phyloP scores from a whole-genome alignment of 1,139 yeast species.

The Candida pseudocylindracea region DNA sequence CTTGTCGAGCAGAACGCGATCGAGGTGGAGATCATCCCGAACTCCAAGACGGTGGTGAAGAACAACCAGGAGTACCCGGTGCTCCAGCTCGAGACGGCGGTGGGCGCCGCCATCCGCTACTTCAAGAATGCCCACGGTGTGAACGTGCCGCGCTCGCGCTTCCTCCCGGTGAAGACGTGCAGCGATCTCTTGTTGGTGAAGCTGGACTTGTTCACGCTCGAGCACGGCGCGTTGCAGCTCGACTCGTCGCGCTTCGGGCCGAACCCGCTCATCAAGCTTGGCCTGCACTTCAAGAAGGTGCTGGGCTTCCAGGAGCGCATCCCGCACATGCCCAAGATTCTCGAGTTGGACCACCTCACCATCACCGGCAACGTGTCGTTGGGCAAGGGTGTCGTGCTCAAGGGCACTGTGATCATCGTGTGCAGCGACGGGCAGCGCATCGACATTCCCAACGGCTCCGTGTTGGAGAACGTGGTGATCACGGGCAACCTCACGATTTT shows the following conservation, averaged over 20 bases:
- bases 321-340: conserved; percentile 87
- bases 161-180: conserved; percentile 94
- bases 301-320: conserved; percentile 77
- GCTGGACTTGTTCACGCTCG: conserved; percentile 82
- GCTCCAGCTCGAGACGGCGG: conserved; percentile 92
- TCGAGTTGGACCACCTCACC: conserved; percentile 91
- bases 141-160: conserved; percentile 93
- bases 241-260: conserved; percentile 80
- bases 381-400: conserved; percentile 78
- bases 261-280: conserved; percentile 88
- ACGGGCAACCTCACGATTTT: conserved; percentile 91
- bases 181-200: conserved; percentile 86
- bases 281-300: conserved; percentile 91
- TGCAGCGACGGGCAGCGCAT: conserved; percentile 94
- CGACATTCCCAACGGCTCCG: conserved; percentile 91
- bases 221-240: conserved; percentile 77
- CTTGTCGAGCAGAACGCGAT: conserved; percentile 71
- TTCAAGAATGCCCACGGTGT: conserved; percentile 94
- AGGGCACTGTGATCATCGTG: conserved; percentile 94
- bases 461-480: conserved; percentile 87
- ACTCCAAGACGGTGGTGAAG: conserved; percentile 58
- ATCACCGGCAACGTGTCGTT: conserved; percentile 89
- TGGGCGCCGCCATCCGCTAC: conserved; percentile 97
- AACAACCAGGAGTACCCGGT: conserved; percentile 70
- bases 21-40: conserved; percentile 88